phyloP scores from a whole-genome alignment of 2,329 filamentous ascomycete genomes.

The Phyllosticta paracitricarpa region DNA sequence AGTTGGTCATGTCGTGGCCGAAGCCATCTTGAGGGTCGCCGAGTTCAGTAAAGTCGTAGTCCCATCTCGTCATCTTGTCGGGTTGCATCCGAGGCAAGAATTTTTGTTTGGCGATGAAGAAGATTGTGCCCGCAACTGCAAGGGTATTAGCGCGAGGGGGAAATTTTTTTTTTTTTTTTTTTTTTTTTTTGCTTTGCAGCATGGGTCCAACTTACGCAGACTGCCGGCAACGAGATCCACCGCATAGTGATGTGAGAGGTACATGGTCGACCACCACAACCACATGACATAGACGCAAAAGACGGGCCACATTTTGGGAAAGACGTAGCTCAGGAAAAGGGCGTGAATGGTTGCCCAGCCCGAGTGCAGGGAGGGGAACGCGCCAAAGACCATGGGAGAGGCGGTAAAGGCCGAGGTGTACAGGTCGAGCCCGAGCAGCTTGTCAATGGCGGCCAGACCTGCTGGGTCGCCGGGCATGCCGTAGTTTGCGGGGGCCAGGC shows the following conservation, averaged over 20 bases:
- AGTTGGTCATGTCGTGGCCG: conserved; percentile 46
- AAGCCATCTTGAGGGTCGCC: conserved; percentile 53
- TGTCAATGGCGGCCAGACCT: conserved; percentile 78
- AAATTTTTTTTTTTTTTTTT: too few species aligned
- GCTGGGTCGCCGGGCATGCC: conserved; percentile 83
- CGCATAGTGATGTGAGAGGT: conserved; percentile 93
- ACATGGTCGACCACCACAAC: conserved; percentile 99
- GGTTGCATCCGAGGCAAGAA: conserved; percentile 74
- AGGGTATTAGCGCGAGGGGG: conserved; percentile 19
- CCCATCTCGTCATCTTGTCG: conserved; percentile 84
- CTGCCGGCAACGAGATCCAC: conserved; percentile 84
- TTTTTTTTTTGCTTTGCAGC: too few species aligned
- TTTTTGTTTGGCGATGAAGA: conserved; percentile 69
- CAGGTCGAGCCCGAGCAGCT: conserved; percentile 80
- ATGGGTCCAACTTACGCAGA: conserved; percentile 38
- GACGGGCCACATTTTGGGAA: conserved; percentile 69
- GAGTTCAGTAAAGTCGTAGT: conserved; percentile 86
- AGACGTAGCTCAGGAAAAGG: conserved; percentile 86
- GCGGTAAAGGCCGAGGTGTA: conserved; percentile 89
- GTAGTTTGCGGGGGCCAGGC: conserved; percentile 83
- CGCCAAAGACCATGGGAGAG: conserved; percentile 85
- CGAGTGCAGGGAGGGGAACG: conserved; percentile 87
- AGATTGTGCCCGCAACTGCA: conserved; percentile 57
- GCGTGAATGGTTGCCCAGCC: conserved; percentile 82
- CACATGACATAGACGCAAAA: conserved; percentile 80